A percentile compares a stretch with the other conserved stretches of the same genome.
Conservation (phyloP, 1,139 yeast genomes). For the Candida tropicalis region DNA sequence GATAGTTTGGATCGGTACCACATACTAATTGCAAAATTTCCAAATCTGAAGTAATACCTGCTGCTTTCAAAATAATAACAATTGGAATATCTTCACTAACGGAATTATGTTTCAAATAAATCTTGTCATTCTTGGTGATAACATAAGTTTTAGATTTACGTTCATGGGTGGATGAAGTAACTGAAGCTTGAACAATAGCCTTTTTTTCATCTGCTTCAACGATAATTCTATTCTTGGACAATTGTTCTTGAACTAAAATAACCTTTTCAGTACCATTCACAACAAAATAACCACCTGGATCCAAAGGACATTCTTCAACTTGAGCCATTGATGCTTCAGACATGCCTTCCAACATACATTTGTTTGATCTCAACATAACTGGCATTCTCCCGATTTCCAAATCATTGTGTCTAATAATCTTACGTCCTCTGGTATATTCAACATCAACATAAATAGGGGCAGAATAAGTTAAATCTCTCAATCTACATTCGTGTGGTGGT, state of each 20-base stretch:
- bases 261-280: conserved; percentile 99
- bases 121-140: conserved; percentile 85
- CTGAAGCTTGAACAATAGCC: conserved; percentile 94
- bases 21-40: conserved; percentile 94
- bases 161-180: conserved; percentile 96
- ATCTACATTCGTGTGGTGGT: conserved; percentile 95
- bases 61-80: conserved; percentile 90
- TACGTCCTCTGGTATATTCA: conserved; percentile 92
- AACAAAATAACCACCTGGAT: conserved; percentile 98
- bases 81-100: conserved; percentile 95
- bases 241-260: conserved; percentile 93
- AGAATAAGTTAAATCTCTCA: conserved; percentile 91
- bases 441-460: conserved; percentile 98
- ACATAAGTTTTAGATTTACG: conserved; percentile 97
- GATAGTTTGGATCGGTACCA: conserved; percentile 85
- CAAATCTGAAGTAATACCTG: conserved; percentile 89
- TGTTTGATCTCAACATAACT: conserved; percentile 89
- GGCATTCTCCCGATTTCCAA: conserved; percentile 98
- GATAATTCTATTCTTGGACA: conserved; percentile 94
- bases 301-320: conserved; percentile 92
- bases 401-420: conserved; percentile 85
- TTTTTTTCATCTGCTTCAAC: conserved; percentile 97
- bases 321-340: conserved; percentile 83
- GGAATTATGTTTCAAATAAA: conserved; percentile 91
- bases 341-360: conserved; percentile 82